Conservation (phyloP, 345 rosid species). For the Salix exigua region DNA sequence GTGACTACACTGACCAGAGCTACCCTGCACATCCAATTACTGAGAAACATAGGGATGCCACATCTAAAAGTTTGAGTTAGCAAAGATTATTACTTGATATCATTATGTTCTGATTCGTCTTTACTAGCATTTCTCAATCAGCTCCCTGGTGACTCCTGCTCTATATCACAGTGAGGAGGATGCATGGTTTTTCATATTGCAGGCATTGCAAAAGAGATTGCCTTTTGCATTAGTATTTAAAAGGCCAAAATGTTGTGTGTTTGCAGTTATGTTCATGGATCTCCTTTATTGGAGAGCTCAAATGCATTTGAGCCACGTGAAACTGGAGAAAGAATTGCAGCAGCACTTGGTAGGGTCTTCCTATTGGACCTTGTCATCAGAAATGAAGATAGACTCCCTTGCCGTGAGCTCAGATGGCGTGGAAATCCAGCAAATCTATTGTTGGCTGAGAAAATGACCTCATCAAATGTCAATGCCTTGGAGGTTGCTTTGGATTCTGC, state of each 20-base stretch:
- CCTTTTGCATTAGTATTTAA: conserved; percentile 3
- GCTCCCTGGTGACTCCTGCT: neutral
- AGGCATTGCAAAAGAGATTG: neutral
- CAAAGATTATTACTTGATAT: neutral
- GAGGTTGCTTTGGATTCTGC: conserved; percentile 79
- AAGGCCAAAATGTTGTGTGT: conserved; percentile 11
- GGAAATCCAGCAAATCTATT: conserved; percentile 93
- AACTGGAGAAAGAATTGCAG: conserved; percentile 74
- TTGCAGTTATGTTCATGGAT: conserved; percentile 94
- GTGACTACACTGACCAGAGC: neutral
- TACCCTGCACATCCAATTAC: neutral
- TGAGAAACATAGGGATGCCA: neutral
- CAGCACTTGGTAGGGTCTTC: conserved; percentile 83
- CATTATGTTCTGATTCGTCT: neutral
- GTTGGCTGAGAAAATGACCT: conserved; percentile 60
- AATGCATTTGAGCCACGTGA: conserved; percentile 64
- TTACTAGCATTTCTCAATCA: neutral
- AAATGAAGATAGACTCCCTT: conserved; percentile 94
- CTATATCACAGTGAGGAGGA: neutral
- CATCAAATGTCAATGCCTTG: conserved; percentile 43
- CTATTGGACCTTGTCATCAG: conserved; percentile 90
- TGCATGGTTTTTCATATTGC: neutral
- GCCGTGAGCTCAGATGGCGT: conserved; percentile 94
- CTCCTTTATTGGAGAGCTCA: conserved; percentile 80
- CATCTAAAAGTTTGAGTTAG: conserved; percentile 1